Percentiles rank a stretch among this genome's conserved stretches.
Evolutionary conservation across 495 filamentous ascomycete genomes (phyloP).

Genomic region (Parachaetomium inaequale): DNA sequence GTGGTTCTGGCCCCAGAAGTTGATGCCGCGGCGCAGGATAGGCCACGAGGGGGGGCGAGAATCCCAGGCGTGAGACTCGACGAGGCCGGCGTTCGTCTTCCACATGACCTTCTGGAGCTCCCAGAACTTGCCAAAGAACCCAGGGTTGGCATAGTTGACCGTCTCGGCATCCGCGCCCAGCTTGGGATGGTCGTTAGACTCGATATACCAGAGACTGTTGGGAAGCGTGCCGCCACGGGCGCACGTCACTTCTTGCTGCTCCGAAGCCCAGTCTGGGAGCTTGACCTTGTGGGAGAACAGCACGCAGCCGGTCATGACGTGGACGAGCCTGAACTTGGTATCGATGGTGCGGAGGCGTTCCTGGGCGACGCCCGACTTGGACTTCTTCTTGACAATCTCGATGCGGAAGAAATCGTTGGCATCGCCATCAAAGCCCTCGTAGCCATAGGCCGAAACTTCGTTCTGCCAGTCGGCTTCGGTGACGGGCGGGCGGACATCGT

Average conservation of each 20-base stretch:
- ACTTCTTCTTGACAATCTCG: conserved; percentile 89
- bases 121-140: conserved; percentile 98
- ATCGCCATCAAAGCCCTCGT: conserved; percentile 94
- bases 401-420: conserved; percentile 94
- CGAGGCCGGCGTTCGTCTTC: conserved; percentile 93
- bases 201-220: conserved; percentile 96
- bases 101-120: conserved; percentile 99
- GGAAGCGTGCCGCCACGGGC: conserved; percentile 88
- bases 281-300: conserved; percentile 99
- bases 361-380: conserved; percentile 75
- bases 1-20: conserved; percentile 96
- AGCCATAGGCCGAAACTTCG: conserved; percentile 96
- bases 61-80: conserved; percentile 97
- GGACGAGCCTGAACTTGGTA: conserved; percentile 91
- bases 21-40: conserved; percentile 89
- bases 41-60: conserved; percentile 94
- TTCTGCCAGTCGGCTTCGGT: conserved; percentile 98
- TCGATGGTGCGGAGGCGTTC: conserved; percentile 87
- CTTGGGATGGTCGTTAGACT: conserved; percentile 77
- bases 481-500: conserved; percentile 94
- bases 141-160: conserved; percentile 91
- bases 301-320: conserved; percentile 94
- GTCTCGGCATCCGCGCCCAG: conserved; percentile 74
- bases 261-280: conserved; percentile 92
- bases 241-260: conserved; percentile 98